phyloP scores from a whole-genome alignment of 2,329 filamentous ascomycete genomes.

The Fusarium sp. region DNA sequence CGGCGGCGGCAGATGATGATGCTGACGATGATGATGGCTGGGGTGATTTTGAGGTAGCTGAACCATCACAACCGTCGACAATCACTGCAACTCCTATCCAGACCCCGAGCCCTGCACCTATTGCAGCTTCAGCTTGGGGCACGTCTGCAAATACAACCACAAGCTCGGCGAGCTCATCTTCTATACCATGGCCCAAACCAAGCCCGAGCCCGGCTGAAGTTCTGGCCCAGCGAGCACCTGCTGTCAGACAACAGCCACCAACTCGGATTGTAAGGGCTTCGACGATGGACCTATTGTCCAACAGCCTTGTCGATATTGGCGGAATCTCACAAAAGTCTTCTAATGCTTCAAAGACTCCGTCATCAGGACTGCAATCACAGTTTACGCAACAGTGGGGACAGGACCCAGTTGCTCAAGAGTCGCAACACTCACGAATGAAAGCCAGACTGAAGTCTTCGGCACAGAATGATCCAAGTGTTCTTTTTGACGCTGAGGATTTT shows the following conservation, averaged over 20 bases:
- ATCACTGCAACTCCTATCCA: constrained; percentile 29
- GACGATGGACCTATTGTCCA: constrained; percentile 65
- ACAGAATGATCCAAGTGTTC: constrained; percentile 61
- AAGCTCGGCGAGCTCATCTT: constrained; percentile 25
- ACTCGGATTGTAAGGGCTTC: constrained; percentile 56
- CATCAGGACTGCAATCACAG: constrained; percentile 11
- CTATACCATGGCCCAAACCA: constrained; percentile 35
- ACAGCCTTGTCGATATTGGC: constrained; percentile 59
- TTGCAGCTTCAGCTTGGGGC: constrained; percentile 30
- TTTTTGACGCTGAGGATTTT: constrained; percentile 74
- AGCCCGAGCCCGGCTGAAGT: constrained; percentile 11
- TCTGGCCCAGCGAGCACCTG: constrained; percentile 12
- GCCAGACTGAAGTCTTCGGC: constrained; percentile 39
- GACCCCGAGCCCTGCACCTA: constrained; percentile 5
- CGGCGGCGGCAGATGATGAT: constrained; percentile 51
- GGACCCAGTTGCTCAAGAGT: constrained; percentile 6
- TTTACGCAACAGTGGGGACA: constrained; percentile 26
- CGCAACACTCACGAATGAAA: constrained; percentile 31
- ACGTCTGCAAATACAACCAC: constrained; percentile 12
- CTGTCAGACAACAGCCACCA: constrained; percentile 22
- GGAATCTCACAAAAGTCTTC: constrained; percentile 15
- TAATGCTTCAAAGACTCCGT: constrained; percentile 9
- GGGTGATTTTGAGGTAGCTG: constrained; percentile 74
- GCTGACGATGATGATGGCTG: constrained; percentile 72
- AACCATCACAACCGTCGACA: constrained; percentile 43